Conservation (phyloP, 2,329 filamentous ascomycete species). For the Zymoseptoria crescenta region DNA sequence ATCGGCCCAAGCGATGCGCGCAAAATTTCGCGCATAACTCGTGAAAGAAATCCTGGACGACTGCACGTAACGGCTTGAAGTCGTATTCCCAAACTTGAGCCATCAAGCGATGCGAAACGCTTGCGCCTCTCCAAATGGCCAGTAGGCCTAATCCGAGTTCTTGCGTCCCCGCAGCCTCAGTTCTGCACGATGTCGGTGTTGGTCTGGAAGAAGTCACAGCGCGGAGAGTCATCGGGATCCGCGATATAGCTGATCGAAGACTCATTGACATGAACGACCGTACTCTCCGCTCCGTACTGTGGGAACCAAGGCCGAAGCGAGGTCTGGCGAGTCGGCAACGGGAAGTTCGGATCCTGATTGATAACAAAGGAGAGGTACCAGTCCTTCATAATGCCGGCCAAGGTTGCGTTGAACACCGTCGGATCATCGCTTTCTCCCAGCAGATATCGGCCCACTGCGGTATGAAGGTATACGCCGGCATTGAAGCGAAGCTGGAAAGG, state of each 20-base stretch:
- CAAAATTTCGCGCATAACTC: no score
- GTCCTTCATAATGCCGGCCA: slow-evolving; percentile 29
- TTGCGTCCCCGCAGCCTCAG: slow-evolving; percentile 5
- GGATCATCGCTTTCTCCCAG: not conserved
- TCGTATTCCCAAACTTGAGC: no score
- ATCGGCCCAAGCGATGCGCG: no score
- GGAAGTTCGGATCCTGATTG: slow-evolving; percentile 28
- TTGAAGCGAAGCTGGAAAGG: not conserved
- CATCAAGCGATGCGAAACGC: not conserved
- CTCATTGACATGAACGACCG: slow-evolving; percentile 19
- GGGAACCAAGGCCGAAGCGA: slow-evolving; percentile 25
- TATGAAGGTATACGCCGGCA: not conserved
- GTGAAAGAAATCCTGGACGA: no score
- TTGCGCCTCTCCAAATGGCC: not conserved
- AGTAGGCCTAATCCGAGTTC: not conserved
- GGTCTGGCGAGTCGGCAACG: slow-evolving; percentile 16
- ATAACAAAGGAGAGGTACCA: slow-evolving; percentile 31
- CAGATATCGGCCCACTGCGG: not conserved
- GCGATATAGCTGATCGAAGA: slow-evolving; percentile 16
- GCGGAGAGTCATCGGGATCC: slow-evolving; percentile 16
- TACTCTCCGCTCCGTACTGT: slow-evolving; percentile 16
- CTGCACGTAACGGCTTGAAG: no score
- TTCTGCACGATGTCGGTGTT: slow-evolving; percentile 21
- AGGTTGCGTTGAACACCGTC: slow-evolving; percentile 20
- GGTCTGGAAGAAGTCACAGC: slow-evolving; percentile 21